Conservation (phyloP, 1,139 yeast genomes). For the Taphrina betulina region DNA sequence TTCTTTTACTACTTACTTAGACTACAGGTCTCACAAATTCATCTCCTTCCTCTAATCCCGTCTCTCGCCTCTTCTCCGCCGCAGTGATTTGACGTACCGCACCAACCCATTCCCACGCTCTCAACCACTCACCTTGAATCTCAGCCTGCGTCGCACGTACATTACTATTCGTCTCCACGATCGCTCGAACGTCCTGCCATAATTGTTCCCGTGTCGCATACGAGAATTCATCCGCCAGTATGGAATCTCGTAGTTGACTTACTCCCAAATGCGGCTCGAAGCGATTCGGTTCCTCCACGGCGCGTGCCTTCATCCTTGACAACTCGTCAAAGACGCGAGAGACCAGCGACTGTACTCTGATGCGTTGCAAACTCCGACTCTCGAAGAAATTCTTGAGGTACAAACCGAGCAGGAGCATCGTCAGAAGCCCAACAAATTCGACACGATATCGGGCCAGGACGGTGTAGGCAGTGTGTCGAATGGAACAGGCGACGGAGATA, state of each 20-base stretch:
- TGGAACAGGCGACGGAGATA: slow-evolving; percentile 44
- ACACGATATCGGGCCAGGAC: slow-evolving; percentile 43
- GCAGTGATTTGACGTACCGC: slow-evolving; percentile 13
- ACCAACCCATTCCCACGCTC: slow-evolving; percentile 84
- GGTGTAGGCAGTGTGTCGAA: slow-evolving; percentile 40
- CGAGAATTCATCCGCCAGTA: slow-evolving; percentile 51
- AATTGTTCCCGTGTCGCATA: slow-evolving; percentile 52
- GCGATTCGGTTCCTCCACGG: slow-evolving; percentile 19
- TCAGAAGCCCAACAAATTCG: slow-evolving; percentile 38
- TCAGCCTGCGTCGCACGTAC: slow-evolving; percentile 63
- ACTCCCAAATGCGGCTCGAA: slow-evolving; percentile 41
- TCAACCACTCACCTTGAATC: slow-evolving; percentile 80
- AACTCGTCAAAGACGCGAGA: slow-evolving; percentile 23
- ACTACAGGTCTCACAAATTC: slow-evolving; percentile 31
- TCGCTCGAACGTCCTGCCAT: slow-evolving; percentile 62
- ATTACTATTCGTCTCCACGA: slow-evolving; percentile 66
- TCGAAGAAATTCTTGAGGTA: slow-evolving; percentile 21
- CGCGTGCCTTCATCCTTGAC: slow-evolving; percentile 8
- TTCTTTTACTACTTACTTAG: too few relatives aligned
- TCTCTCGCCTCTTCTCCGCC: slow-evolving; percentile 14
- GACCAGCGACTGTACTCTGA: slow-evolving; percentile 13
- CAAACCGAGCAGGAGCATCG: neutral
- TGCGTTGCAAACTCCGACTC: slow-evolving; percentile 9
- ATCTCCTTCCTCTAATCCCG: slow-evolving; percentile 18
- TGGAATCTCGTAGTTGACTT: slow-evolving; percentile 72